Evolutionary conservation across 2,329 filamentous ascomycete species (phyloP), one percentile per base, ranked within the genome.

Genomic region (Colletotrichum agaves): DNA sequence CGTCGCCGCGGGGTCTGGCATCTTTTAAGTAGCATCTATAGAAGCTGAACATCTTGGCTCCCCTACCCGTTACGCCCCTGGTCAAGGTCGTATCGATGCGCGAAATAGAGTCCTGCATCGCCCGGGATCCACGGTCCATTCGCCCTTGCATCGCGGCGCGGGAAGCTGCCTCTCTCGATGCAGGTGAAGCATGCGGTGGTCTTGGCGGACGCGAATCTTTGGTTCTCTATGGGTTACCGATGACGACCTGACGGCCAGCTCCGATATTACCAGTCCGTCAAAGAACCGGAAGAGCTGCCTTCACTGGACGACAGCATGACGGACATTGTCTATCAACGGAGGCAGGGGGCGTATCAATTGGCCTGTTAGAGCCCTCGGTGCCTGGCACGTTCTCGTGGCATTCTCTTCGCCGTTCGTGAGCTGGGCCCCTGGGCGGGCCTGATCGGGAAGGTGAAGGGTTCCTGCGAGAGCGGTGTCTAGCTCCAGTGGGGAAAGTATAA

Each of bases 331-430:
- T 50, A 59, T 43, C 53, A 37, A 59, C 35, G 46, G 31, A 61
- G 15, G 31, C 62, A 65, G 59, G 64, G 70, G 69, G 60, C 68
- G 57, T 71, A 70, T 71, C 60, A 70, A 67, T 63, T 68, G 69
- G 43, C 70, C 70, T 71, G 53, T 71, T 31, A 71, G 58, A 71
- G 52, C 21, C 13, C 44, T 52, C 61, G 41, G 55, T 70, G 64
- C 70, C 68, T 69, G 61, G 61, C 70, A 71, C 69, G 69, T 70
- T 71, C 52, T 67, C 55, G 37, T 46, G 58, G 58, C 58, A 43
- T 11, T 50, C 46, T 35, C 58, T 33, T 50, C 39, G 53, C 57
- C 41, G 27, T 35, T 53, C 47, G 43, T 23, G 33, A 46, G 43
- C 49, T 17, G 33, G 43, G 57, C 19, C 66, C 33, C 44, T n/a